Evolutionary conservation across 2,329 filamentous ascomycete genomes (phyloP), one percentile per base, ranked within the genome.

Genomic region (Cladosporium colombiae): DNA sequence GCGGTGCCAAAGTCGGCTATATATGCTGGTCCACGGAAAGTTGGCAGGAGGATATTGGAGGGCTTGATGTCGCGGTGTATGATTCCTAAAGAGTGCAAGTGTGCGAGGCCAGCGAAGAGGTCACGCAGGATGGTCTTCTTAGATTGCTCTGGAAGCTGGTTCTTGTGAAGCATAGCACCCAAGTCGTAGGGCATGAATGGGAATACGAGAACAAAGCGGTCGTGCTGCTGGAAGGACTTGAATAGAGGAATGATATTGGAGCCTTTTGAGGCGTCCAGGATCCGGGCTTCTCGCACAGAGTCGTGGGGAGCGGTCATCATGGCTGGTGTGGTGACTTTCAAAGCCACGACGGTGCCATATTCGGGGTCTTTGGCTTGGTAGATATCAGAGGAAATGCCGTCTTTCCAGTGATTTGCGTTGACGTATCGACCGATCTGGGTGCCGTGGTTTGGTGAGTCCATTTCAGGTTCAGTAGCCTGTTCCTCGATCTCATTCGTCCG

Each of bases 41-140:
- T 70, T 5, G 69, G 53, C 11, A 78, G 69, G 4, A 78, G 71
- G 40, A 99, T 85, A 62, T 97, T 96, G 0, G 92, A 93, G 0
- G 95, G 95, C 74, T 99, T 99, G 75, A 99, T 82, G 74, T 99
- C 95, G 65, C 95, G 89, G 76, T 99, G 95, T 64, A 99, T 90
- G 66, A 99, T 93, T 8, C 88, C 90, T 27, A 87, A 80, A 8
- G 77, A 71, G 75, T 99, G 95, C 2, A 97, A 82, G 71, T 91
- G 84, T 1, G 80, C 80, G 2, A 99, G 84, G 7, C 87, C 93
- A 3, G 79, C 77, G 74, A 97, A 90, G 7, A 95, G 74, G 70
- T 93, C 88, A 13, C 79, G 78, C 84, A 95, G 76, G 82, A 86
- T 80, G 14, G 78, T 74, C 8, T 75, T 77, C 64, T 85, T 81